Evolutionary conservation across 495 filamentous ascomycete species (phyloP).

Genomic region (Aspergillus ostianus): DNA sequence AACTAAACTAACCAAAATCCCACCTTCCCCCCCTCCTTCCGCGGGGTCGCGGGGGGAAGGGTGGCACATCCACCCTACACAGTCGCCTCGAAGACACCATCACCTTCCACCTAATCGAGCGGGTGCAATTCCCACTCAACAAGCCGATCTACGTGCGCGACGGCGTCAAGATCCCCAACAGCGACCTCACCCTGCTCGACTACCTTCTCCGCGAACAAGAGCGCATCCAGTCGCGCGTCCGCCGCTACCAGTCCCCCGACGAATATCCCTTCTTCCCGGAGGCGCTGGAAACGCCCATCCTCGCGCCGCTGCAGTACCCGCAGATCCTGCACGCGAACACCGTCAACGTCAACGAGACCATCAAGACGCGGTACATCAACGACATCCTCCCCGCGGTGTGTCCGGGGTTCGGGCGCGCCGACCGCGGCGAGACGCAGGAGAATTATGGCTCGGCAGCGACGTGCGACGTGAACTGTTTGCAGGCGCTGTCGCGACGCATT

Average conservation of each 20-base stretch:
- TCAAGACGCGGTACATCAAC: conserved; percentile 82
- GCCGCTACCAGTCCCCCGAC: conserved; percentile 93
- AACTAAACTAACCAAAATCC: conserved; percentile 1
- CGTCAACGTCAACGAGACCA: conserved; percentile 85
- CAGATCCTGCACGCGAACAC: conserved; percentile 86
- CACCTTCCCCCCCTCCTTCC: background rate
- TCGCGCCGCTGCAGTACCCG: conserved; percentile 87
- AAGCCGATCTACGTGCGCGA: conserved; percentile 79
- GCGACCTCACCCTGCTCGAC: conserved; percentile 79
- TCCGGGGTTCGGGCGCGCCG: conserved; percentile 64
- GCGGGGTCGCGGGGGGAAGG: background rate
- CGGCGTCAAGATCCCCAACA: conserved; percentile 74
- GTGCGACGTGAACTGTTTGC: conserved; percentile 85
- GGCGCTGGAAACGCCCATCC: conserved; percentile 72
- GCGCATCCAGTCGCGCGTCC: conserved; percentile 85
- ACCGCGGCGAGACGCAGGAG: conserved; percentile 83
- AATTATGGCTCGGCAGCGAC: conserved; percentile 95
- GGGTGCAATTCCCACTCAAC: conserved; percentile 95
- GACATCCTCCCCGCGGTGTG: conserved; percentile 81
- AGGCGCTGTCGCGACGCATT: conserved; percentile 86
- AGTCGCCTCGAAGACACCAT: conserved; percentile 98
- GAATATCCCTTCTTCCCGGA: conserved; percentile 98
- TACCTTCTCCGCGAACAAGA: conserved; percentile 92
- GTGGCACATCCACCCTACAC: background rate
- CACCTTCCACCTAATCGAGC: conserved; percentile 96